Conservation (phyloP, 352 stramenopile genomes). For the Phytophthora palmivora region DNA sequence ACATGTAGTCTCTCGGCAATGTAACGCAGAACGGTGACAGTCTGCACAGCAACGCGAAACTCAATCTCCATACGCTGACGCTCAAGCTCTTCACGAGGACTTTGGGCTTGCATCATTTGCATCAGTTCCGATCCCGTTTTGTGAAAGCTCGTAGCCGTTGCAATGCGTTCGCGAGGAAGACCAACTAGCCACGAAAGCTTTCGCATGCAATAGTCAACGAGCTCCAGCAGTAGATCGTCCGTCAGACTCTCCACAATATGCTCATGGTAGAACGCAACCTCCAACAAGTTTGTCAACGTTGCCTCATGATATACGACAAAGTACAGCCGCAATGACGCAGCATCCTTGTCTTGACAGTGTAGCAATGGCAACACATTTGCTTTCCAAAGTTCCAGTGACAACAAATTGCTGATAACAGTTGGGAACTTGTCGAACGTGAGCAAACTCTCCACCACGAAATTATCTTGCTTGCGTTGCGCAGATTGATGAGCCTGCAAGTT, state of each 20-base stretch:
- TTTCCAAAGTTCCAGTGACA: conserved; percentile 93
- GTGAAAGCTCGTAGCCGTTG: conserved; percentile 69
- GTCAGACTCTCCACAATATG: conserved; percentile 87
- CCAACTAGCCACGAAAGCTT: conserved; percentile 89
- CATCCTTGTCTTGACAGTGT: conserved; percentile 52
- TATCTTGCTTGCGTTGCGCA: conserved; percentile 89
- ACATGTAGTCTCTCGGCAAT: conserved; percentile 90
- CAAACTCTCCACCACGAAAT: conserved; percentile 94
- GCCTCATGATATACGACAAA: conserved; percentile 94
- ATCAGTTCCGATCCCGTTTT: conserved; percentile 73
- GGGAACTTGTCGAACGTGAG: conserved; percentile 93
- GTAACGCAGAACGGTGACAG: conserved; percentile 90
- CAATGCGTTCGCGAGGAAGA: conserved; percentile 65
- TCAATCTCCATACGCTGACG: conserved; percentile 87
- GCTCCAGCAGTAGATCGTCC: conserved; percentile 91
- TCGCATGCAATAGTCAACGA: conserved; percentile 94
- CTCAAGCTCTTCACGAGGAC: conserved; percentile 60
- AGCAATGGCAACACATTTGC: conserved; percentile 75
- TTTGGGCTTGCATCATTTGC: conserved; percentile 68
- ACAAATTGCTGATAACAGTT: conserved; percentile 87
- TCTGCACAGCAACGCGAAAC: conserved; percentile 86
- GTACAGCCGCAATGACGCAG: conserved; percentile 89
- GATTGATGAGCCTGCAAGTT: conserved; percentile 95
- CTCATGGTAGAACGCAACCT: conserved; percentile 92
- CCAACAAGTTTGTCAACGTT: conserved; percentile 89